These are phyloP conservation scores for Sordaria brevicollis DNA, from an alignment of 495 filamentous ascomycete species.

Conservation along the genomic window DNA sequence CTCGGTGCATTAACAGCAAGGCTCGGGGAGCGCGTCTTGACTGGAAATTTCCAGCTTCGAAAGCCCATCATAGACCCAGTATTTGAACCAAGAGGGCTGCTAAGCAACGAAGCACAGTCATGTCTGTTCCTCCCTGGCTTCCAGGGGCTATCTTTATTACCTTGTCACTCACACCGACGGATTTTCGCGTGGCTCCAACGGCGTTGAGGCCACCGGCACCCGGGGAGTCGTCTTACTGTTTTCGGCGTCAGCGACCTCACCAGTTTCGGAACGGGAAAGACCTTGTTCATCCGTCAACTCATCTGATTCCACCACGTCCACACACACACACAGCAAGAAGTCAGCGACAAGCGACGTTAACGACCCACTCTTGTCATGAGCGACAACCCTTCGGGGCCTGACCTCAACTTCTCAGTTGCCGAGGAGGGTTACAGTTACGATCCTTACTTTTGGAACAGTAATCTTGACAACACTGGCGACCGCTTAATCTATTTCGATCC, in stretches of 20 bases:
- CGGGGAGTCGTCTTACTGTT: neutral
- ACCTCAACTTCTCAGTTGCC: neutral
- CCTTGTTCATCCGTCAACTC: neutral
- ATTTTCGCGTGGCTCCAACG: neutral
- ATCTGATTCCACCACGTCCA: neutral
- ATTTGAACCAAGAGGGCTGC: neutral
- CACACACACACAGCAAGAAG: neutral
- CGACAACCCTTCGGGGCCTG: neutral
- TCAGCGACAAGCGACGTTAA: neutral
- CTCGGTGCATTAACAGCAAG: neutral
- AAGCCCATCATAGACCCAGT: neutral
- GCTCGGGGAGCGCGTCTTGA: neutral
- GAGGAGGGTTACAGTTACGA: neutral
- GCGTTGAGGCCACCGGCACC: neutral
- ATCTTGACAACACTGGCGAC: neutral
- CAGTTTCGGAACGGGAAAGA: neutral
- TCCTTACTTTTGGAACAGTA: neutral
- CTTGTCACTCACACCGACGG: neutral
- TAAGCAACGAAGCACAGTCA: neutral
- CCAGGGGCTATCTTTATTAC: neutral
- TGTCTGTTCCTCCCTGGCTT: neutral
- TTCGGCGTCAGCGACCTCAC: neutral
- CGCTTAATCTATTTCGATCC: neutral
- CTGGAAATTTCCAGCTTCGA: neutral
- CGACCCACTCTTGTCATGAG: neutral